phyloP scores from a whole-genome alignment of 371 early-diverging fungal species.

The Mortierella sp. region DNA sequence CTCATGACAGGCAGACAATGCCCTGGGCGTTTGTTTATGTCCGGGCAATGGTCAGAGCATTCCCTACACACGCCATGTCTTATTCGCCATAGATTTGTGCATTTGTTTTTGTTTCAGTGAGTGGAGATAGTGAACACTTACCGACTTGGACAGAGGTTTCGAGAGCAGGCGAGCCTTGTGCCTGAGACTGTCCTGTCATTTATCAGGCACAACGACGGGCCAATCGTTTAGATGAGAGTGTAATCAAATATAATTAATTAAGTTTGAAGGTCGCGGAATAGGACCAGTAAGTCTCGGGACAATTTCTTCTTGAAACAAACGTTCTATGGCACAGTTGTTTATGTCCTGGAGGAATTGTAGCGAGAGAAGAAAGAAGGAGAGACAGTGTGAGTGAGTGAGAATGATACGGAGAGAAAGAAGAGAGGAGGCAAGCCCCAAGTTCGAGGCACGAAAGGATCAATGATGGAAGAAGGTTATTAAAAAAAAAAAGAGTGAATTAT shows the following conservation, averaged over 20 bases:
- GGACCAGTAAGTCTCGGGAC: neutral
- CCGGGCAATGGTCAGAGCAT: too few species aligned
- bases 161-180: conserved; percentile 31
- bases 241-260: neutral
- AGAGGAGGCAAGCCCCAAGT: neutral
- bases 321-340: neutral
- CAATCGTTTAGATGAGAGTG: neutral
- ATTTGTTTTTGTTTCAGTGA: too few species aligned
- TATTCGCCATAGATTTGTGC: neutral
- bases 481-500: neutral
- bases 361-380: neutral
- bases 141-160: conserved; percentile 59
- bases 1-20: too few species aligned
- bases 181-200: conserved; percentile 51
- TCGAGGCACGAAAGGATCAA: neutral
- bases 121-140: conserved; percentile 8
- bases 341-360: conserved; percentile 3
- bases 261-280: neutral
- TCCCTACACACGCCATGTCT: too few species aligned
- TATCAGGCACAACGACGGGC: conserved; percentile 1
- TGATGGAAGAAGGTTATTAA: neutral
- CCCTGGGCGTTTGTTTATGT: too few species aligned
- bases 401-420: neutral
- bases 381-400: neutral
- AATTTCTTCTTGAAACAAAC: neutral